Conservation (phyloP, 1,284 basidiomycete species). For the Ceraceosorus guamensis region DNA sequence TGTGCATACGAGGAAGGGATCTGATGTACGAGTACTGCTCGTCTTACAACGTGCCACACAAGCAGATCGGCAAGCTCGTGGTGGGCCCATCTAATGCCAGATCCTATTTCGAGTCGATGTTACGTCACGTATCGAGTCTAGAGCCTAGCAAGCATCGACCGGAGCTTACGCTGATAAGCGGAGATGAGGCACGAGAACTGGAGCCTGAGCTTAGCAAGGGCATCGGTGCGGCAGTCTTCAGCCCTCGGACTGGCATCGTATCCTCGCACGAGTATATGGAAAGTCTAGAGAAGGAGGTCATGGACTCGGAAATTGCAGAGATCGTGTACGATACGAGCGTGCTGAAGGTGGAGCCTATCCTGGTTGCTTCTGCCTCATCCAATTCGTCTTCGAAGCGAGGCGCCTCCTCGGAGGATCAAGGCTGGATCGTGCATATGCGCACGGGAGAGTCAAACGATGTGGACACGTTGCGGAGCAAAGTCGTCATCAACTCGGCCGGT, state of each 20-base stretch:
- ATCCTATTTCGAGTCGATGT: slow-evolving; percentile 26
- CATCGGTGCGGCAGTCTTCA: slow-evolving; percentile 69
- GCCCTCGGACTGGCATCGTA: slow-evolving; percentile 82
- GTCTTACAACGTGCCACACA: slow-evolving; percentile 61
- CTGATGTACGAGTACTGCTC: slow-evolving; percentile 74
- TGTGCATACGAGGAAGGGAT: slow-evolving; percentile 80
- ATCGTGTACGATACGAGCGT: slow-evolving; percentile 75
- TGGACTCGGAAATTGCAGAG: slow-evolving; percentile 63
- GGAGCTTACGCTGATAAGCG: slow-evolving; percentile 59
- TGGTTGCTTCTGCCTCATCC: slow-evolving; percentile 1
- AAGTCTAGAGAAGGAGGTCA: slow-evolving; percentile 70
- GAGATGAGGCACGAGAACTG: slow-evolving; percentile 64
- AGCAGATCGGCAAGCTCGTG: slow-evolving; percentile 66
- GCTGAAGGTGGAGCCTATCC: slow-evolving; percentile 72
- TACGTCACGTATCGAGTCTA: slow-evolving; percentile 22
- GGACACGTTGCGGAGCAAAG: slow-evolving; percentile 72
- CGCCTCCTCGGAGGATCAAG: slow-evolving; percentile 40
- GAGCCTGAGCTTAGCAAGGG: slow-evolving; percentile 72
- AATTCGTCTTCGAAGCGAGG: background rate
- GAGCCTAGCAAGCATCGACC: slow-evolving; percentile 13
- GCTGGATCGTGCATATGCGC: slow-evolving; percentile 56
- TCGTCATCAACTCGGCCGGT: slow-evolving; percentile 81
- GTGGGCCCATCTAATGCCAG: slow-evolving; percentile 39
- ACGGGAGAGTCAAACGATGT: slow-evolving; percentile 10
- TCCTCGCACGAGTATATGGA: slow-evolving; percentile 73